A percentile compares a stretch with the other conserved stretches of the same genome.
phyloP scores from a whole-genome alignment of 2,329 filamentous ascomycete genomes.

The Colletotrichum tofieldiae region DNA sequence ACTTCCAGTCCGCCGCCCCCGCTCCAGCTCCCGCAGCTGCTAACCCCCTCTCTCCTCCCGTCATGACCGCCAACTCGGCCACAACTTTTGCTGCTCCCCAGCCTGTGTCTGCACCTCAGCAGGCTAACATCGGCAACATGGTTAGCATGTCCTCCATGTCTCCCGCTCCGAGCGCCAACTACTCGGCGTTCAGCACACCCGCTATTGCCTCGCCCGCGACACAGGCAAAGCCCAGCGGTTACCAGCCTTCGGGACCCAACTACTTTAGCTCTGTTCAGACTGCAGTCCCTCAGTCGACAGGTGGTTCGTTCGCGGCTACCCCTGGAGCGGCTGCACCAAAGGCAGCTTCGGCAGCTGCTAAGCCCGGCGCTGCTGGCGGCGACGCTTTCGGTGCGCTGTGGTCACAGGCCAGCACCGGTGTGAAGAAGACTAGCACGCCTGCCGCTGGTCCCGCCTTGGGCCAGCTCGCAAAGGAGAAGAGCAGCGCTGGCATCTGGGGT shows the following conservation, averaged over 20 bases:
- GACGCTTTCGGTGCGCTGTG: slow-evolving; percentile 95
- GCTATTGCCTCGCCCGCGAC: slow-evolving; percentile 56
- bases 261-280: slow-evolving; percentile 90
- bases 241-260: slow-evolving; percentile 87
- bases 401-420: slow-evolving; percentile 79
- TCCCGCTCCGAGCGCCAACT: slow-evolving; percentile 76
- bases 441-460: slow-evolving; percentile 85
- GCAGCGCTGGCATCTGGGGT: slow-evolving; percentile 94
- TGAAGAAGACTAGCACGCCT: slow-evolving; percentile 80
- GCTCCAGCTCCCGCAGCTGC: slow-evolving; percentile 69
- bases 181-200: slow-evolving; percentile 74
- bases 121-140: slow-evolving; percentile 85
- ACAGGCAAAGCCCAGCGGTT: slow-evolving; percentile 73
- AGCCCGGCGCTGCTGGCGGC: slow-evolving; percentile 73
- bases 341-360: slow-evolving; percentile 64
- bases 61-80: slow-evolving; percentile 68
- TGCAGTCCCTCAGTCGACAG: slow-evolving; percentile 47
- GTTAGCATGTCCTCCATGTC: slow-evolving; percentile 86
- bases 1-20: slow-evolving; percentile 86
- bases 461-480: slow-evolving; percentile 98
- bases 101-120: slow-evolving; percentile 87
- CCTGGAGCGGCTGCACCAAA: slow-evolving; percentile 62
- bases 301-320: slow-evolving; percentile 46
- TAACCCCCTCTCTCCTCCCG: slow-evolving; percentile 63
- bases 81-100: slow-evolving; percentile 86